Conservation (phyloP, 2,329 filamentous ascomycete genomes). For the Malbranchea zuffiana region DNA sequence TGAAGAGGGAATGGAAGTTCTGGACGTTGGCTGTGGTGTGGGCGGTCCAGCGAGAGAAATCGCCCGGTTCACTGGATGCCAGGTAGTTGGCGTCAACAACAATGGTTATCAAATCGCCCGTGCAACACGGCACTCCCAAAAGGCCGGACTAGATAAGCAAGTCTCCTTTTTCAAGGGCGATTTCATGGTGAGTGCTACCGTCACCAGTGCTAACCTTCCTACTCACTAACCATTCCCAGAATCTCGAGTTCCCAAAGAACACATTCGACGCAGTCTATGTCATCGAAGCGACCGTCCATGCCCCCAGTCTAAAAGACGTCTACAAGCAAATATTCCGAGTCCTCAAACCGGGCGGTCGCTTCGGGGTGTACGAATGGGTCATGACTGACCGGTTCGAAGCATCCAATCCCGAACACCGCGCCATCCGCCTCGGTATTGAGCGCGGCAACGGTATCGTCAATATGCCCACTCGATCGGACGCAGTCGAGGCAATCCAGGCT, state of each 20-base stretch:
- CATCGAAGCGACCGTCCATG: slow-evolving; percentile 24
- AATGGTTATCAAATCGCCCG: slow-evolving; percentile 22
- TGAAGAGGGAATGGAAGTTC: slow-evolving; percentile 18
- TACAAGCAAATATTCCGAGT: slow-evolving; percentile 23
- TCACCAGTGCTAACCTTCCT: not conserved
- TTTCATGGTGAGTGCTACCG: slow-evolving; percentile 17
- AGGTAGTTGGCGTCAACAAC: slow-evolving; percentile 22
- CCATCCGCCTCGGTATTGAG: slow-evolving; percentile 21
- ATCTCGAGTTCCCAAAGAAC: slow-evolving; percentile 18
- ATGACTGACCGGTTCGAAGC: slow-evolving; percentile 22
- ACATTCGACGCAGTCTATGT: slow-evolving; percentile 24
- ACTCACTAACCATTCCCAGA: slow-evolving; percentile 4
- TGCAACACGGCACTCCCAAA: slow-evolving; percentile 13
- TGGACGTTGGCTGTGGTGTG: slow-evolving; percentile 26
- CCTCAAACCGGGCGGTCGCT: slow-evolving; percentile 20
- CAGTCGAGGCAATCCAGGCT: slow-evolving; percentile 15
- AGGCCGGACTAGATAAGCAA: slow-evolving; percentile 12
- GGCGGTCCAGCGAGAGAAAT: slow-evolving; percentile 23
- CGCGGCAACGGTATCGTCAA: slow-evolving; percentile 21
- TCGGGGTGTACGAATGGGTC: slow-evolving; percentile 24
- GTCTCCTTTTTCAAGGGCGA: slow-evolving; percentile 19
- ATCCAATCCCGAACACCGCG: slow-evolving; percentile 16
- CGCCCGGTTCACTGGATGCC: slow-evolving; percentile 20
- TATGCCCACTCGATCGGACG: slow-evolving; percentile 17
- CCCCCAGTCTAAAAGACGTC: slow-evolving; percentile 18